These are phyloP conservation scores for Podospora anserina DNA, from an alignment of 495 filamentous ascomycete species.

Conservation along the genomic window DNA sequence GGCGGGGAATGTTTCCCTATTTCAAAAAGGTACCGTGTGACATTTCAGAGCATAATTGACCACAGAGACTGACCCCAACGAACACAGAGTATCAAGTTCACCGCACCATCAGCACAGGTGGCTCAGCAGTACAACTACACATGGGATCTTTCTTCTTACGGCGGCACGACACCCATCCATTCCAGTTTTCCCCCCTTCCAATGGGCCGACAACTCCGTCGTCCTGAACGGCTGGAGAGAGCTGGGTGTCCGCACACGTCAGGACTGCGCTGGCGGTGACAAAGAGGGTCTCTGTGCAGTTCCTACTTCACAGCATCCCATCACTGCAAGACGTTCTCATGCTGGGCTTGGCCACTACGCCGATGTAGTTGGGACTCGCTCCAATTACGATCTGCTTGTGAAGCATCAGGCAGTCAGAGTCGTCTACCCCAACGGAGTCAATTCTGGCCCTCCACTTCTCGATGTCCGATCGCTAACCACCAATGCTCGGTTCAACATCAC, in stretches of 20 bases:
- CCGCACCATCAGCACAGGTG: constrained; percentile 17
- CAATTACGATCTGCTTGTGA: constrained; percentile 39
- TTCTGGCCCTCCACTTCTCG: constrained; percentile 23
- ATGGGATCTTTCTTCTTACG: constrained; percentile 26
- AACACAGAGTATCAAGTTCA: constrained; percentile 28
- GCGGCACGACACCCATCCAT: constrained; percentile 23
- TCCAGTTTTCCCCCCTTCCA: constrained; percentile 25
- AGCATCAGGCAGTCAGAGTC: constrained; percentile 28
- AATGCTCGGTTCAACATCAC: constrained; percentile 22
- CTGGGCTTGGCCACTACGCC: constrained; percentile 40
- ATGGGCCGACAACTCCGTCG: constrained; percentile 22
- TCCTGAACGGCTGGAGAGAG: constrained; percentile 18
- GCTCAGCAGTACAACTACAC: constrained; percentile 25
- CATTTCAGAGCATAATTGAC: background rate
- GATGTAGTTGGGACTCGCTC: constrained; percentile 26
- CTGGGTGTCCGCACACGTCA: constrained; percentile 16
- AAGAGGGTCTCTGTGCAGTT: constrained; percentile 29
- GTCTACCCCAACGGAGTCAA: constrained; percentile 22
- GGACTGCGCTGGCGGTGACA: constrained; percentile 30
- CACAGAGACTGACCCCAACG: background rate
- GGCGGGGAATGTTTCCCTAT: constrained; percentile 42
- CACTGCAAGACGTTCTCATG: constrained; percentile 36
- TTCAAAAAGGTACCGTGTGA: constrained; percentile 36
- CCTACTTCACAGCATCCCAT: constrained; percentile 32
- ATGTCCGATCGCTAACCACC: constrained; percentile 22